Base-by-base conservation (phyloP, 177 flowering plant genomes). In the Vitis hybrid region DNA sequence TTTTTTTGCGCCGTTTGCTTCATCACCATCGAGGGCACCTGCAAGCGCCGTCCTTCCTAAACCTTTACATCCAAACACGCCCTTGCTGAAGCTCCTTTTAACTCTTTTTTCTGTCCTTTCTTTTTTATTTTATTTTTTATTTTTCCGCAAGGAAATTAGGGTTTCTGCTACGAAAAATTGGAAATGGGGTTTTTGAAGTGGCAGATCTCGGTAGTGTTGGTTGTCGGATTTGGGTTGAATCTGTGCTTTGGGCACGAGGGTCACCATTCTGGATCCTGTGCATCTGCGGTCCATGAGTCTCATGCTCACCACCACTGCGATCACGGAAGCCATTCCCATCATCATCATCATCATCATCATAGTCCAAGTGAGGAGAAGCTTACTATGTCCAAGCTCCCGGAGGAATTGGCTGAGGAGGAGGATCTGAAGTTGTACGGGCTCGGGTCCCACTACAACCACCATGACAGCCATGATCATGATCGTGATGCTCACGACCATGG, bases 361-460 rank as follows among this genome's bases (percentile, higher is more conserved):
- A 22, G 55, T 9, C 82, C 44, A 66, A 49, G 17, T 13, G 69
- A 65, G 66, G 74, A 71, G 44, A 24, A 31, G 20, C 22, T 28
- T 60, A 20, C 12, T 47, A 53, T 50, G 60, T 72, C 71, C 73
- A 78, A 78, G 87, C 88, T 92, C 13, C 97, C 96, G 2, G 92
- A 90, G 81, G 98, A 94, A 66, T 64, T 91, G 79, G 95, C 96
- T 1, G 97, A 89, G 70, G 97, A 94, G 61, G 98, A 92, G 76
- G 96, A 92, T 75, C 83, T 94, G 76, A 83, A 68, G 58, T 51
- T 83, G 65, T 81, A 80, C 51, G 90, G 89, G 1, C 80, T 89
- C 62, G 83, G 82, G 24, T 73, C 78, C 17, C 65, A 66, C 64
- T 61, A 52, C 13, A 69, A 76, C 47, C 82, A 84, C 38, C 81